A percentile compares a stretch with the other conserved stretches of the same genome.
Conservation (phyloP, 2,329 filamentous ascomycete species). For the Annulohypoxylon truncatum region DNA sequence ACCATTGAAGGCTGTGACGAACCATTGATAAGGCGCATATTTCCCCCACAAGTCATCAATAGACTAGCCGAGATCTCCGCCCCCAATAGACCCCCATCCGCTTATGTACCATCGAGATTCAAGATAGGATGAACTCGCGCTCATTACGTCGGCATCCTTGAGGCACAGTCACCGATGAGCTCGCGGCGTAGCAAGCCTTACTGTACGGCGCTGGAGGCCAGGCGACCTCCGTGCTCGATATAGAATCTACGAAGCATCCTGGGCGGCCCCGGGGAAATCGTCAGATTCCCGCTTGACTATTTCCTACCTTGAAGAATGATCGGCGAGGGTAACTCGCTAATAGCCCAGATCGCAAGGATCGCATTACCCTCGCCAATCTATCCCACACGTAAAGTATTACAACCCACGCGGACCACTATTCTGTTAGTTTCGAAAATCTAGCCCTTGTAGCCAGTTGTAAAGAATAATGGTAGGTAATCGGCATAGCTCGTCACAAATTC, state of each 20-base stretch:
- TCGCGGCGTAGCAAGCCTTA: conserved; percentile 17
- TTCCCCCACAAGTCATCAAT: conserved; percentile 38
- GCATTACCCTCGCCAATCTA: conserved; percentile 39
- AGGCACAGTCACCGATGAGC: conserved; percentile 21
- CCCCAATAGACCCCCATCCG: conserved; percentile 32
- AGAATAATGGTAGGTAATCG: neutral
- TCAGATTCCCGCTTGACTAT: conserved; percentile 17
- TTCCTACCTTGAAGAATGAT: conserved; percentile 15
- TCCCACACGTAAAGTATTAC: conserved; percentile 29
- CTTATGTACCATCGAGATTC: conserved; percentile 37
- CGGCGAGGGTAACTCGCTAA: conserved; percentile 11
- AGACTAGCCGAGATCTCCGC: conserved; percentile 39
- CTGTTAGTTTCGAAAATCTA: conserved; percentile 10
- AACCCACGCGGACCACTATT: conserved; percentile 7
- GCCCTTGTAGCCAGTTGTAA: neutral
- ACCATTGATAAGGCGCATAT: conserved; percentile 39
- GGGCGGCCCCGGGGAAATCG: conserved; percentile 19
- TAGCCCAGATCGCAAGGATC: conserved; percentile 29
- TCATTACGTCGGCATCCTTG: conserved; percentile 25
- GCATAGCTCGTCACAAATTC: conserved; percentile 12
- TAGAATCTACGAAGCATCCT: conserved; percentile 32
- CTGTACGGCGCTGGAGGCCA: conserved; percentile 8
- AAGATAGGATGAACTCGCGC: conserved; percentile 39
- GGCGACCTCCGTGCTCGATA: conserved; percentile 36
- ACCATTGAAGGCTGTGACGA: conserved; percentile 25